Base-by-base conservation (phyloP, 73 alveolate genomes). In the Paramecium bursaria region DNA sequence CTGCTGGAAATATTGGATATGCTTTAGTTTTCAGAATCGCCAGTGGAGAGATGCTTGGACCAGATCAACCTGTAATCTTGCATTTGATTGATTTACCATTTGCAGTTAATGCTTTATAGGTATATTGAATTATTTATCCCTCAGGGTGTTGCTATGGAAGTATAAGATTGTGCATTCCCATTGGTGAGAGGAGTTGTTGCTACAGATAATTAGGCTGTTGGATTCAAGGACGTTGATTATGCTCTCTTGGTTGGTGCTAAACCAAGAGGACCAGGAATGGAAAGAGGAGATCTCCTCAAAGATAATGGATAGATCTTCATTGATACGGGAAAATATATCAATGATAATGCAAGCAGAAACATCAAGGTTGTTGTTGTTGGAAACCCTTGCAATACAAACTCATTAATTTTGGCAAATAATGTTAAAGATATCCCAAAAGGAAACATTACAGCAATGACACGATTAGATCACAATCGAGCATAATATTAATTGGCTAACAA, bases 191-290 rank as follows among this genome's bases (percentile, higher is more conserved):
- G 93, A 50, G 91, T 97, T 55, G 94, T 93, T 47, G 86, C 92
- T 53, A 96, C 98, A 57, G 92, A 93, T 15, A 88, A 91, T 85
- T 87, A 88, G 73, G 75, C 94, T 44, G 95, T 89, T 73, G 99
- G 97, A 19, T 97, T 95, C 93, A 93, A 93, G 90, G 95, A 91
- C 76, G 95, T 90, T 74, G 99, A 97, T 88, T 90, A 96, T 86
- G 92, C 95, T 53, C 94, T 95, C 88, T 88, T 97, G 55, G 96
- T 96, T 47, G 99, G 99, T 35, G 95, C 99, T 39, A 96, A 94
- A 88, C 99, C 99, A 39, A 87, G 99, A 87, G 98, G 96, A 46
- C 99, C 99, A 39, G 99, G 99, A 39, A 95, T 96, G 99, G 98
- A 95, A 88, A 96, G 99, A 91, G 96, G 93, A 47, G 99, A 97